phyloP scores from a whole-genome alignment of 1,139 yeast genomes.

The Taiozyma sp. region DNA sequence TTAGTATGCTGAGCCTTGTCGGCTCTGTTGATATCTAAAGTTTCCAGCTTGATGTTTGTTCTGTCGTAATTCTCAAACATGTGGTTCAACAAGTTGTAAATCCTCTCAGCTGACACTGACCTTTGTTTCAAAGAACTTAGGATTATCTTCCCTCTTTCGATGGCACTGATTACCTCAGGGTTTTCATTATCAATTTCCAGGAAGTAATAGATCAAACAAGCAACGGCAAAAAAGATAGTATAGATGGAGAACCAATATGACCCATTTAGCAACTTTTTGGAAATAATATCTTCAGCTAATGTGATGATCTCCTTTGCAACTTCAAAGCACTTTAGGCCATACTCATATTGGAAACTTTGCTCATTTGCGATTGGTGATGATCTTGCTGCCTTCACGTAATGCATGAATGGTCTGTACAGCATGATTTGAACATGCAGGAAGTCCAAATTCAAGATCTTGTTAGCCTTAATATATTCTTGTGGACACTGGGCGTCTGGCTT shows the following conservation, averaged over 20 bases:
- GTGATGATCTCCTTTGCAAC: conserved; percentile 78
- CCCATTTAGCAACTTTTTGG: conserved; percentile 65
- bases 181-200: conserved; percentile 54
- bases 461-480: conserved; percentile 52
- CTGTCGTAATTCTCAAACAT: conserved; percentile 71
- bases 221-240: conserved; percentile 82
- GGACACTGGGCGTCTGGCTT: conserved; percentile 42
- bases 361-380: conserved; percentile 22
- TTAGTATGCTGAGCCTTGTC: conserved; percentile 4
- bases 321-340: conserved; percentile 78
- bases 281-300: conserved; percentile 72
- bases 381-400: conserved; percentile 33
- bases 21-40: conserved; percentile 9
- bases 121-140: conserved; percentile 61
- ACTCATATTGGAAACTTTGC: conserved; percentile 37
- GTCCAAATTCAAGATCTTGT: conserved; percentile 58
- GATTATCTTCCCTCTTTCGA: conserved; percentile 68
- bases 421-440: conserved; percentile 66
- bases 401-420: conserved; percentile 70
- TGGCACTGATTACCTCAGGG: conserved; percentile 57
- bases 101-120: conserved; percentile 68
- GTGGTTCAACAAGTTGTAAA: conserved; percentile 68
- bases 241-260: conserved; percentile 90
- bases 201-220: conserved; percentile 71
- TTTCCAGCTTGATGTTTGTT: conserved; percentile 40